Base-by-base conservation (phyloP, 2,329 filamentous ascomycete genomes). In the Xylariales sp. region DNA sequence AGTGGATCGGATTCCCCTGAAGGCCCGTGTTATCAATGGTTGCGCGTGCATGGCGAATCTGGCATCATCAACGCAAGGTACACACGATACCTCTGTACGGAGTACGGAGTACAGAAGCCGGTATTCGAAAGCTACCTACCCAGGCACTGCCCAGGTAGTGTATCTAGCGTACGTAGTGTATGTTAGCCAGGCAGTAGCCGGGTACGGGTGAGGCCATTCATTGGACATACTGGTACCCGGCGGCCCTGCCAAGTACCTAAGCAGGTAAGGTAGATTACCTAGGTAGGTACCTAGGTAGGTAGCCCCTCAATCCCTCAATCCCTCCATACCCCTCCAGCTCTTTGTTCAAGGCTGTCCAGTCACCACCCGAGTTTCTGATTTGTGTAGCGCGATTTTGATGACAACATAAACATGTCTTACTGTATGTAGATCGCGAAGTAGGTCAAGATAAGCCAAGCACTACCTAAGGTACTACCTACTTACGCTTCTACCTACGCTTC, bases 301-400 rank as follows among this genome's bases (percentile, higher is more conserved):
- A 54, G 45, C 65, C 65, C 65, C 65, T 64, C 65, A 9, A 39
- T 56, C 23, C 23, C 23, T 23, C 23, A 23, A 23, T 23, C 23
- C 23, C 23, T 23, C 23, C 1, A 67, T 67, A 39, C 65, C 65
- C 65, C 65, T 64, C 65, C 41, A 64, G 53, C 60, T 61, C 56
- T 34, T 57, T 28, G 32, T 36, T 16, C 34, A 12, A 56, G 23
- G 43, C 9, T 39, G 36, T 41, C 14, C 10, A 14, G 39, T 14
- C 14, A 41, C 14, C 39, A 23, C 23, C 23, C 23, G 23, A 41
- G 39, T 39, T 39, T 39, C 23, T 23, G 23, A 23, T 23, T 23
- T 23, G 23, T 23, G 23, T 23, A 23, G 36, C 6, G 12, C 12
- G 36, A 39, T 39, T 10, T 39, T 39, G 12, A 39, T 39, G 36